These are phyloP conservation scores for Cardiospermum halicacabum DNA, from an alignment of 345 rosid species.

Conservation along the genomic window DNA sequence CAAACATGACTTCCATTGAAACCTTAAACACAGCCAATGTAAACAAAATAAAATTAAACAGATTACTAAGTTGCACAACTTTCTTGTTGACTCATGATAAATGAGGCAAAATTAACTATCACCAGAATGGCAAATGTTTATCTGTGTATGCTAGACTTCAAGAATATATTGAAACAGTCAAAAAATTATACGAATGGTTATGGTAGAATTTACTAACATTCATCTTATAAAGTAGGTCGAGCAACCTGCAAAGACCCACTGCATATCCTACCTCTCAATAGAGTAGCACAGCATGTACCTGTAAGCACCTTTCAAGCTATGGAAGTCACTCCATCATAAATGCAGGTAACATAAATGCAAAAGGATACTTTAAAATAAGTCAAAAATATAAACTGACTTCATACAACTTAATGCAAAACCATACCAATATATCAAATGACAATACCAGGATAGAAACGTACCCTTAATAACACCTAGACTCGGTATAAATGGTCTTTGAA, in stretches of 20 bases:
- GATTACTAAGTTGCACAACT: neutral
- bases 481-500: conserved; percentile 8
- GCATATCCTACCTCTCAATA: conserved; percentile 50
- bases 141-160: neutral
- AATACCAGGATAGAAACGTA: conserved; percentile 18
- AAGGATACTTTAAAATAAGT: conserved; percentile 13
- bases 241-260: conserved; percentile 48
- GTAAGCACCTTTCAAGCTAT: conserved; percentile 44
- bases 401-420: conserved; percentile 5
- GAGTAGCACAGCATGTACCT: conserved; percentile 45
- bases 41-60: neutral
- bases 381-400: conserved; percentile 10
- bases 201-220: conserved; percentile 43
- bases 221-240: conserved; percentile 38
- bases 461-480: conserved; percentile 15
- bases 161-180: conserved; percentile 18
- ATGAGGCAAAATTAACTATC: neutral
- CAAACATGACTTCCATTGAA: neutral
- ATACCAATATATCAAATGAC: conserved; percentile 17
- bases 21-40: neutral
- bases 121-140: neutral
- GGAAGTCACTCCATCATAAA: conserved; percentile 20
- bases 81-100: neutral
- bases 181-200: conserved; percentile 28
- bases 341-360: conserved; percentile 16